Percentiles rank a stretch among this genome's conserved stretches.
Evolutionary conservation across 495 filamentous ascomycete species (phyloP).

Genomic region (Penicillium crystallinum): DNA sequence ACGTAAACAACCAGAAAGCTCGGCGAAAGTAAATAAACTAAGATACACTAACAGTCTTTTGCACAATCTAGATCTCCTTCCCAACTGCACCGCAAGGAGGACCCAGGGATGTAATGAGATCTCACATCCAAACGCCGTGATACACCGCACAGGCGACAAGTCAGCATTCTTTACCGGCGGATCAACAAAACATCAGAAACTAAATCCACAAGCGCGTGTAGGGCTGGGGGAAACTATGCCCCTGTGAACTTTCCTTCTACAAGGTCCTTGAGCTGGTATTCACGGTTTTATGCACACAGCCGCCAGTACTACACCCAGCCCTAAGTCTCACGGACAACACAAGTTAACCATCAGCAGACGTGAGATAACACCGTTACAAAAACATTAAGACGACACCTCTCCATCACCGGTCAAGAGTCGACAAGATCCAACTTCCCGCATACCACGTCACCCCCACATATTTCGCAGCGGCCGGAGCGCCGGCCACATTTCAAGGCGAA

Average conservation of each 20-base stretch:
- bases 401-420: too few species aligned
- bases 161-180: constrained; percentile 11
- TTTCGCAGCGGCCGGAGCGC: constrained; percentile 5
- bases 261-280: not conserved
- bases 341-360: not conserved
- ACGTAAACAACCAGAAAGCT: too few species aligned
- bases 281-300: not conserved
- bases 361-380: not conserved
- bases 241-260: not conserved
- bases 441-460: constrained; percentile 11
- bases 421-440: not conserved
- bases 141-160: not conserved
- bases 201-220: not conserved
- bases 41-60: too few species aligned
- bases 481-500: not conserved
- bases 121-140: not conserved
- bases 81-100: not conserved
- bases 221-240: constrained; percentile 3
- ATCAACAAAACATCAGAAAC: not conserved
- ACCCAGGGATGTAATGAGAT: not conserved
- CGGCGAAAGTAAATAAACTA: too few species aligned
- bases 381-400: not conserved
- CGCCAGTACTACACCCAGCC: too few species aligned
- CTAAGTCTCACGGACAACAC: not conserved
- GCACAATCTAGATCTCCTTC: too few species aligned